Percentiles rank a stretch among this genome's conserved stretches.
Conservation (phyloP, 208 protist genomes). For the Leishmania turanica region DNA sequence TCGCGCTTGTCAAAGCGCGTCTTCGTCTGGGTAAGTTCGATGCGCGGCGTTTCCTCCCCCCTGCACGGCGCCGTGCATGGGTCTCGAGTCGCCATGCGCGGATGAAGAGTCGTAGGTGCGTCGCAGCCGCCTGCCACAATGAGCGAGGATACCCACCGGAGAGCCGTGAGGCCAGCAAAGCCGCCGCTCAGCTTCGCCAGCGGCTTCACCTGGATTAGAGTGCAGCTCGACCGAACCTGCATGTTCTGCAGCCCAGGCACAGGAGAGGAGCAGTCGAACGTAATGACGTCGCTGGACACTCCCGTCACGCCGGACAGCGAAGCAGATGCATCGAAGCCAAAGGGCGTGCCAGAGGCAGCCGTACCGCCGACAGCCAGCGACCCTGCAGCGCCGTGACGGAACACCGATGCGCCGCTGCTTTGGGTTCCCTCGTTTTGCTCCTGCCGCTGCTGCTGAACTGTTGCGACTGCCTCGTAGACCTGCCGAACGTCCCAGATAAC, state of each 20-base stretch:
- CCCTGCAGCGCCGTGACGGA: background rate
- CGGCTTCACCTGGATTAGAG: slow-evolving; percentile 76
- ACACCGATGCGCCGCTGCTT: background rate
- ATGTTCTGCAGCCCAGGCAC: slow-evolving; percentile 33
- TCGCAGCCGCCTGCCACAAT: slow-evolving; percentile 59
- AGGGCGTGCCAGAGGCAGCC: background rate
- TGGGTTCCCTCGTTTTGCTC: slow-evolving; percentile 8
- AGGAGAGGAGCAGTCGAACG: slow-evolving; percentile 44
- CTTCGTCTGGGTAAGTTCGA: slow-evolving; percentile 49
- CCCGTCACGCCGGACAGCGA: background rate
- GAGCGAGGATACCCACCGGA: slow-evolving; percentile 80
- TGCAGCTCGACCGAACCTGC: slow-evolving; percentile 70
- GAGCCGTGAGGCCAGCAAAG: slow-evolving; percentile 65
- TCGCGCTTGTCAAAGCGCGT: slow-evolving; percentile 82
- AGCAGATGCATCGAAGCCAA: background rate
- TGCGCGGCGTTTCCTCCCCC: slow-evolving; percentile 35
- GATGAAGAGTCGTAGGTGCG: slow-evolving; percentile 34
- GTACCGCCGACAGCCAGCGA: background rate
- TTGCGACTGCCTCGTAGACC: slow-evolving; percentile 71
- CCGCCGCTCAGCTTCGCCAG: slow-evolving; percentile 82
- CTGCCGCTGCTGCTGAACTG: slow-evolving; percentile 11
- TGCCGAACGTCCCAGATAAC: slow-evolving; percentile 85
- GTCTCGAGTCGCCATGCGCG: slow-evolving; percentile 11
- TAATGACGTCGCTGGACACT: slow-evolving; percentile 64
- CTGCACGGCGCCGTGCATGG: slow-evolving; percentile 28